These are phyloP conservation scores for Ophiostoma sp. DNA, from an alignment of 2,329 filamentous ascomycete genomes.

Conservation along the genomic window DNA sequence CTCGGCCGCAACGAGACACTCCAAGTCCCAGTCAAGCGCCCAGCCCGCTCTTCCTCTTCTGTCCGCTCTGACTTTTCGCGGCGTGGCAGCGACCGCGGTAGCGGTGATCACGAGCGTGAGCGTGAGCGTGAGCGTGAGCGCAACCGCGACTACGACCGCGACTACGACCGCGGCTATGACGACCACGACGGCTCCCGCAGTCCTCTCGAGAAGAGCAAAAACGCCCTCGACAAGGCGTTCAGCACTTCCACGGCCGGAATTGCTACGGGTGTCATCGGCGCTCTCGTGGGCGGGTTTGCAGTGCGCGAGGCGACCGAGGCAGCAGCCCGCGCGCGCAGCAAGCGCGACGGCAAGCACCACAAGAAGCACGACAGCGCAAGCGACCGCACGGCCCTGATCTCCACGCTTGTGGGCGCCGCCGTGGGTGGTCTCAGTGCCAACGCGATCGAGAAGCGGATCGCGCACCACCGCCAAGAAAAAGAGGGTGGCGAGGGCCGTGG, in stretches of 20 bases:
- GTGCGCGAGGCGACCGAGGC: conserved; percentile 39
- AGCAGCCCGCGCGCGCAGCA: conserved; percentile 29
- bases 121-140: conserved; percentile 5
- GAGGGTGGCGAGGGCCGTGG: conserved; percentile 28
- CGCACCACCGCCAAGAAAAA: conserved; percentile 35
- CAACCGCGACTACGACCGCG: conserved; percentile 13
- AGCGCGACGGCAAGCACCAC: conserved; percentile 28
- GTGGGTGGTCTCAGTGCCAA: conserved; percentile 52
- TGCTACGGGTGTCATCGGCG: conserved; percentile 48
- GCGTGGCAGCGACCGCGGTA: conserved; percentile 14
- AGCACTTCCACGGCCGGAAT: conserved; percentile 45
- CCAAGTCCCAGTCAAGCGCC: conserved; percentile 30
- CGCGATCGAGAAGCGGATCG: conserved; percentile 42
- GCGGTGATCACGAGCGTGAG: neutral
- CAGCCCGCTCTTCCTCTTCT: conserved; percentile 29
- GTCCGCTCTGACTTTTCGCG: conserved; percentile 16
- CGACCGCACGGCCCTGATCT: conserved; percentile 35
- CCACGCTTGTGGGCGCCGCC: conserved; percentile 50
- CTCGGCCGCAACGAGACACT: conserved; percentile 23
- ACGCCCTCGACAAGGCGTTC: conserved; percentile 44
- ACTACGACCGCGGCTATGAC: neutral
- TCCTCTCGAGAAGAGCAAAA: conserved; percentile 39
- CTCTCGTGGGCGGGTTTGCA: conserved; percentile 50
- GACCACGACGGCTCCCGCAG: conserved; percentile 27
- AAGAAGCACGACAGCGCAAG: conserved; percentile 22